phyloP scores from a whole-genome alignment of 495 filamentous ascomycete genomes.

The Aspergillus panamensis region DNA sequence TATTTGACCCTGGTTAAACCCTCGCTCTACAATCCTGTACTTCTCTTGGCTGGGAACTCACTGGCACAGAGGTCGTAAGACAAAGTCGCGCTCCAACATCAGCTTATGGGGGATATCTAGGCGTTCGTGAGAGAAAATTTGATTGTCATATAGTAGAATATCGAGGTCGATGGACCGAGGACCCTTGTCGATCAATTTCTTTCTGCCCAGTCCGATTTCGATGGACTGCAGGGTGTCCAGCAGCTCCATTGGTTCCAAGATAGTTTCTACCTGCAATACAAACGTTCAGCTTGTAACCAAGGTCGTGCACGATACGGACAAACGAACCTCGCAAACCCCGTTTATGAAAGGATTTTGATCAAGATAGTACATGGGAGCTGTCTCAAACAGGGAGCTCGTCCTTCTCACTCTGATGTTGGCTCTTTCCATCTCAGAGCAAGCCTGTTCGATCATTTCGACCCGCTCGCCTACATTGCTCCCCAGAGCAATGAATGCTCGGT shows the following conservation, averaged over 20 bases:
- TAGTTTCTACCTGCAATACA: slow-evolving; percentile 69
- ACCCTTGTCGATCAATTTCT: slow-evolving; percentile 86
- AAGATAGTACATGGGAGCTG: slow-evolving; percentile 90
- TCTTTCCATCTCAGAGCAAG: slow-evolving; percentile 70
- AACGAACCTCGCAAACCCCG: slow-evolving; percentile 80
- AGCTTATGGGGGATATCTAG: slow-evolving; percentile 80
- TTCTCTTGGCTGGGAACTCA: slow-evolving; percentile 34
- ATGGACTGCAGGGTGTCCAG: slow-evolving; percentile 78
- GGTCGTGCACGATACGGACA: background rate
- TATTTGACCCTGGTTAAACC: background rate
- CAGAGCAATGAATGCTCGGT: slow-evolving; percentile 76
- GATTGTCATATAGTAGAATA: slow-evolving; percentile 80
- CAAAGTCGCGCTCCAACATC: slow-evolving; percentile 91
- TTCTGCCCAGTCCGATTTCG: slow-evolving; percentile 71
- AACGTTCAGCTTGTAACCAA: background rate
- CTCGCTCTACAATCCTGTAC: background rate
- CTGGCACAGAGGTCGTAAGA: slow-evolving; percentile 86
- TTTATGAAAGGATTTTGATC: slow-evolving; percentile 89
- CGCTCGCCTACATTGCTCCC: slow-evolving; percentile 94
- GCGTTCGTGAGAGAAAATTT: slow-evolving; percentile 60
- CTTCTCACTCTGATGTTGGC: slow-evolving; percentile 67
- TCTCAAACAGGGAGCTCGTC: slow-evolving; percentile 91
- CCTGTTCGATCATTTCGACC: slow-evolving; percentile 73
- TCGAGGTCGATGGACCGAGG: slow-evolving; percentile 93
- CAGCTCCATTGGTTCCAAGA: slow-evolving; percentile 66